Conservation (phyloP, 2,329 filamentous ascomycete genomes). For the Phialocephala sp. region DNA sequence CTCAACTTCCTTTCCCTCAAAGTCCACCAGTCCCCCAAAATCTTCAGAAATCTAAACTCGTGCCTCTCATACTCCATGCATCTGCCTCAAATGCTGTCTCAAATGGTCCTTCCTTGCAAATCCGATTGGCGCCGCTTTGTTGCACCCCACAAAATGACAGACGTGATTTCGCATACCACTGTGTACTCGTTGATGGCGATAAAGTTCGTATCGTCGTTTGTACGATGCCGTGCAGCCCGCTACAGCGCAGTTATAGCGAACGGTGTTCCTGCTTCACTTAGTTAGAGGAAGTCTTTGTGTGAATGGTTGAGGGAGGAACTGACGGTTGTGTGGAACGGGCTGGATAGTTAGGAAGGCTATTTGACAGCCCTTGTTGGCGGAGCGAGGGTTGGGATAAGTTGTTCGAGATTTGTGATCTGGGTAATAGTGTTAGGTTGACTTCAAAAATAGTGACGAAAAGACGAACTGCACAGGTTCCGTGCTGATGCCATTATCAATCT, state of each 20-base stretch:
- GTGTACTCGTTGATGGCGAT: conserved; percentile 19
- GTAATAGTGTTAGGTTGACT: neutral
- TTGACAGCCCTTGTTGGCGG: neutral
- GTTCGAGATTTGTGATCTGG: neutral
- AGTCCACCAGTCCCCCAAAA: too few relatives aligned
- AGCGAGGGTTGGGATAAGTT: neutral
- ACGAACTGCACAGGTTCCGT: neutral
- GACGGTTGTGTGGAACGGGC: neutral
- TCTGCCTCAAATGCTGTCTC: conserved; percentile 20
- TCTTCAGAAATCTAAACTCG: too few relatives aligned
- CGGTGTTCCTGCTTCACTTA: neutral
- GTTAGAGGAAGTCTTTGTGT: neutral
- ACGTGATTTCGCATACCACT: conserved; percentile 14
- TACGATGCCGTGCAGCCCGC: conserved; percentile 14
- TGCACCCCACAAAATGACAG: conserved; percentile 17
- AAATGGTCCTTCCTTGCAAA: conserved; percentile 27
- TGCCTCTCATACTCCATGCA: conserved; percentile 12
- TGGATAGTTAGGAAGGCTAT: neutral
- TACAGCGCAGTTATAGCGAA: conserved; percentile 1
- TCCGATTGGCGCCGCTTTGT: conserved; percentile 15
- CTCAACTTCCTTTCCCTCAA: too few relatives aligned
- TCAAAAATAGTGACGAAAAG: neutral
- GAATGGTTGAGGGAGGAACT: neutral
- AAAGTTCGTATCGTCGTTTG: conserved; percentile 18
- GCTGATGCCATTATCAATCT: neutral